Base-by-base conservation (phyloP, 768 basidiomycete species). In the Crassisporium funariophilum region DNA sequence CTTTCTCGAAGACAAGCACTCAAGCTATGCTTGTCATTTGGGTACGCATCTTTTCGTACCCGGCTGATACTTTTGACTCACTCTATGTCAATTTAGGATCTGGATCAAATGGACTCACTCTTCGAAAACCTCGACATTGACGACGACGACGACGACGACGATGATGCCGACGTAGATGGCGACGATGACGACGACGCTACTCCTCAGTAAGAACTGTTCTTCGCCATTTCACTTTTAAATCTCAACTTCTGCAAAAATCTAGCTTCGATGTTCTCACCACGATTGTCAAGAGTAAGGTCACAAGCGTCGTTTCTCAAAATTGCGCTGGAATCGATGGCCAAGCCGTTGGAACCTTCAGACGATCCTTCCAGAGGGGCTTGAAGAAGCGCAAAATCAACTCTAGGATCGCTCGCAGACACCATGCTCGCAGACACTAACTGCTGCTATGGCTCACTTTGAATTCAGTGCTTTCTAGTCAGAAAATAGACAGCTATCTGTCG, bases 251-350 rank as follows among this genome's bases (percentile, higher is more conserved):
- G n/a, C 5, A n/a, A n/a, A n/a, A 12, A 17, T 33, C 11, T 15
- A 58, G 56, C 33, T 49, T 41, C 41, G 56, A 59, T 27, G 38
- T 58, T 21, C 47, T 63, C 20, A 44, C 41, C 15, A 48, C 50
- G 4, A 47, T 63, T 13, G 54, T 55, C 11, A 52, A 59, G 35
- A 46, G 40, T 15, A 52, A 55, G 21, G 43, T 54, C 23, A 50
- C 46, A 5, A 46, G 49, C 24, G 35, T 50, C 4, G 40, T 47
- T 5, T 63, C 62, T 3, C 54, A 59, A 44, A 49, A 49, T 15
- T 63, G 62, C 39, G 19, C 52, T 13, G 59, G 54, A 2, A 57
- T 63, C 22, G 61, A 63, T 39, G 59, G 58, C 7, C 60, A 55
- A 39, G 60, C 57, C 20, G 46, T 57, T 11, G 59, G 59, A 25